Base-by-base conservation (phyloP, 177 flowering plant genomes). In the Vitis hybrid region DNA sequence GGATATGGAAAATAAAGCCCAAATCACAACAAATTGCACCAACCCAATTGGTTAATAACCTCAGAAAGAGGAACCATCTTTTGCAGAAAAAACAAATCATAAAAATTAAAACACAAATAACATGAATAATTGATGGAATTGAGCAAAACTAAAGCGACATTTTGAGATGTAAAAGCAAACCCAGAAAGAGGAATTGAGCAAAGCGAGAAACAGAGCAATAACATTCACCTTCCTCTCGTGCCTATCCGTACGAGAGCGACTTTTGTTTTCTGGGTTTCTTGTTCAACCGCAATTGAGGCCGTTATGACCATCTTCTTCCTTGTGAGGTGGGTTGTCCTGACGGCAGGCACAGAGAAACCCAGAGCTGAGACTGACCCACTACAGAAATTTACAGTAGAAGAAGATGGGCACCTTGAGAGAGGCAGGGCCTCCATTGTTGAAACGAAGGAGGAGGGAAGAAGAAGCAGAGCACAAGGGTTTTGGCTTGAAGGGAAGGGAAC, bases 221-320 rank as follows among this genome's bases (percentile, higher is more conserved):
- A 11, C 5, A n/a, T 11, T 62, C 70, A 94, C 97, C 99, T 94
- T 72, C 99, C 99, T 72, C 99, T 71, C 1, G 99, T 94, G 55
- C 99, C 99, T 64, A 94, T 91, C 76, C 84, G 83, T 11, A 94
- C 60, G 9, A 94, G 82, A 0, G 97, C 86, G 18, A 85, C 75
- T 69, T 87, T 88, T 10, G 85, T 79, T 64, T 83, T 82, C 66
- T 82, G 69, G 11, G 79, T 65, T 64, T 80, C 74, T 74, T 82
- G 87, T 65, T 89, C 93, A 52, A 81, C 85, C 39, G 89, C 88
- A 59, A 88, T 75, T 55, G 96, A 85, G 39, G 97, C 96, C 69
- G 72, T 84, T 0, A 78, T 74, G 51, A 87, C 72, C 21, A 39
- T 39, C 48, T 39, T 39, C 9, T 39, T 39, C 48, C 48, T 39